Evolutionary conservation across 2,329 filamentous ascomycete genomes (phyloP).

Genomic region (Nothomitra cinnamomea): DNA sequence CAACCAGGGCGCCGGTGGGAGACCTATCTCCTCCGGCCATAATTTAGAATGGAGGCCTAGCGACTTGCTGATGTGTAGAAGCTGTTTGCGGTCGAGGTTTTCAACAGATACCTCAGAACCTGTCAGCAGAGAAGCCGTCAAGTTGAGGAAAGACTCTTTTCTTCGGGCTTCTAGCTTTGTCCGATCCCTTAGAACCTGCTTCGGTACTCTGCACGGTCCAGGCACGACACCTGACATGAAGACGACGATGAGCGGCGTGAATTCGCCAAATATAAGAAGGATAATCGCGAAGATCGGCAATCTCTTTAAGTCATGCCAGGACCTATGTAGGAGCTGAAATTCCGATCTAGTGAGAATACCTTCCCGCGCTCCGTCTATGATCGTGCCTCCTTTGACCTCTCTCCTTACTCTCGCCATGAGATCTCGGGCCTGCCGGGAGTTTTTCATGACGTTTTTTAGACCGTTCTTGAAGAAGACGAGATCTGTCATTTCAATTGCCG

Average conservation of each 20-base stretch:
- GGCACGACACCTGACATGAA: slow-evolving; percentile 57
- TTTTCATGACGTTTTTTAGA: slow-evolving; percentile 54
- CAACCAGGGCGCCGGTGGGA: neutral
- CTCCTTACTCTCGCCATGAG: slow-evolving; percentile 32
- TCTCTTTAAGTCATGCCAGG: slow-evolving; percentile 54
- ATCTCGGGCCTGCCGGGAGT: slow-evolving; percentile 31
- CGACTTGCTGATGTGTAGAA: slow-evolving; percentile 6
- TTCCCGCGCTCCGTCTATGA: slow-evolving; percentile 9
- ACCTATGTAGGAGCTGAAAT: slow-evolving; percentile 53
- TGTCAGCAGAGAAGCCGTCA: slow-evolving; percentile 12
- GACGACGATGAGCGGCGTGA: slow-evolving; percentile 65
- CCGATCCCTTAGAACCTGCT: slow-evolving; percentile 45
- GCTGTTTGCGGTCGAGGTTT: neutral
- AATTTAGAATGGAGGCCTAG: slow-evolving; percentile 4
- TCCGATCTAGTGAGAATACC: slow-evolving; percentile 40
- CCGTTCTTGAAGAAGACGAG: slow-evolving; percentile 76
- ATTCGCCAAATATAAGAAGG: slow-evolving; percentile 65
- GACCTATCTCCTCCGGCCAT: neutral
- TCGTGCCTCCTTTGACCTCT: slow-evolving; percentile 12
- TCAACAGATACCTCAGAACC: neutral
- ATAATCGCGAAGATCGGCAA: slow-evolving; percentile 64
- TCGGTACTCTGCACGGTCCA: slow-evolving; percentile 65
- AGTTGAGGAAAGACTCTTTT: slow-evolving; percentile 28
- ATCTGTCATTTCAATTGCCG: neutral
- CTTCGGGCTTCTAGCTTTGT: slow-evolving; percentile 36